Base-by-base conservation (phyloP, 179 eudicot genomes). In the Patellifolia procumbens region DNA sequence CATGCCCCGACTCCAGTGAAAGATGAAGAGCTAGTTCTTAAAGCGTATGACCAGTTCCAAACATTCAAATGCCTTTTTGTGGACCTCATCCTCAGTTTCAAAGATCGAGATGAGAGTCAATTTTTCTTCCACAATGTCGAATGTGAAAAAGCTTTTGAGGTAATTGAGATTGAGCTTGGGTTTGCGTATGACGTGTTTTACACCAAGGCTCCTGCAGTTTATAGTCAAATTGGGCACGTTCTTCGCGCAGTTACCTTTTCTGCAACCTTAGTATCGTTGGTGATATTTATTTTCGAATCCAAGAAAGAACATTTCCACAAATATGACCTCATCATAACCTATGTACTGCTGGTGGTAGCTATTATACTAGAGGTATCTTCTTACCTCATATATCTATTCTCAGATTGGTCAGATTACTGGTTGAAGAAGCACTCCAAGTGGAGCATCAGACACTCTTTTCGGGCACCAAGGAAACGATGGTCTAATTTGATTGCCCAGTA, bases 31-130 rank as follows among this genome's bases (percentile, higher is more conserved):
- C 12, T 72, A 35, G 79, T 77, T 77, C 70, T 35, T 2, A 81
- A 76, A 45, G 88, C 86, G 2, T 74, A 71, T 60, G 73, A 75
- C 61, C 29, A 78, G 28, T 85, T 85, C 51, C 80, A 79, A 65
- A 83, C 77, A 19, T 87, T 87, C 73, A 85, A 80, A 63, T 74
- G 85, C 43, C 85, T 87, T 60, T 85, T 87, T 29, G 88, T 83
- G 2, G 90, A 87, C 73, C 83, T 85, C 69, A 87, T 85, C 45
- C 85, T 85, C 62, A 85, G 85, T 56, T 85, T 85, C 73, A 85
- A 82, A n/a, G 88, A 87, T 34, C 80, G 80, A 66, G 86, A 85
- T 24, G 69, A 62, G 34, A 87, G 88, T 67, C 79, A 68, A 53
- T 59, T 56, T 20, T 63, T 70, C 67, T 84, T 83, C 66, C 78